Evolutionary conservation across 2,329 filamentous ascomycete genomes (phyloP), one percentile per base, ranked within the genome.

Genomic region (Emergomyces africanus): DNA sequence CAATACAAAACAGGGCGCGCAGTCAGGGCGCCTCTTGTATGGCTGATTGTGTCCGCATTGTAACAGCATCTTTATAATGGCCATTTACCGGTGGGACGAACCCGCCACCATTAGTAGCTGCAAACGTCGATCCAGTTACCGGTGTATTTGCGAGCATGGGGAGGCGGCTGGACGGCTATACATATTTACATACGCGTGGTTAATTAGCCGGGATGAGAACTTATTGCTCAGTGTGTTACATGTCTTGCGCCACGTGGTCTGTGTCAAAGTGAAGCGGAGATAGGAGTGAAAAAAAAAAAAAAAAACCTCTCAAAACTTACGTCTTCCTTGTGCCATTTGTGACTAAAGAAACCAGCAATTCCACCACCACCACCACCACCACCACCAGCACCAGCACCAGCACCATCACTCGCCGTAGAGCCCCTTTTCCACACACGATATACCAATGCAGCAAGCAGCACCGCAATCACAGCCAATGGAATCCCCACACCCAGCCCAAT

Each of bases 401-500:
- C 12, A 6, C 10, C 33, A 6, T 1, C n/a, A 39, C 12, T 54
- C 8, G 8, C 10, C 2, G 2, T 2, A 39, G 5, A n/a, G 8
- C 15, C 20, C 33, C 23, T 59, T 25, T 15, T 59, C 51, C 41
- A 46, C 25, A 53, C 5, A 5, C 50, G 37, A 10, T 25, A 37
- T 25, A 55, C 30, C 20, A 54, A 25, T 6, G 18, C 33, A 33
- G n/a, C 57, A 35, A 59, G 42, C 9, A 54, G 6, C 28, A 59
- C 23, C 15, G 57, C 48, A 30, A 59, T 44, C 20, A 44, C 28
- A n/a, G 35, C 57, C 20, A 59, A 25, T 5, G 57, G 57, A 48
- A 59, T 55, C 6, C 57, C 57, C 39, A 59, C 57, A 18, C 57
- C 57, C 14, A 59, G 28, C 8, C 57, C 57, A 12, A 59, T 46